Base-by-base conservation (phyloP, 2,329 filamentous ascomycete genomes). In the Penicillium expansum region DNA sequence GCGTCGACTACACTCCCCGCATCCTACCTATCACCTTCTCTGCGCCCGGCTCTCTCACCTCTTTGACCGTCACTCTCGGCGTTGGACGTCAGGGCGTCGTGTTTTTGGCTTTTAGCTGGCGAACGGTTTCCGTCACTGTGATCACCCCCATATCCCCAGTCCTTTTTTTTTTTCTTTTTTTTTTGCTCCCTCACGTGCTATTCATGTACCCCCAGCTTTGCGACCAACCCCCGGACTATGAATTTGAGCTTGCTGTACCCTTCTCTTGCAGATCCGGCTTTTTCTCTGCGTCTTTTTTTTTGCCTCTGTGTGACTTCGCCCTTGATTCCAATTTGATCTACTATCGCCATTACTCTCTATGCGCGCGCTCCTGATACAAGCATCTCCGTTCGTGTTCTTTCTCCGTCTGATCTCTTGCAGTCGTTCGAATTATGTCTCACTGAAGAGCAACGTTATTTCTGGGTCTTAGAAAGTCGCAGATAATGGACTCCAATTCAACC, bases 81-180 rank as follows among this genome's bases (percentile, higher is more conserved):
- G 71, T 74, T 74, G 71, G 71, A 71, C 65, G 69, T 72, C 69
- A 69, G 67, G 71, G 70, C 70, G 68, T 71, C 69, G 64, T 68
- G 69, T 62, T 72, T 72, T 70, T 73, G 70, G 69, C 68, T 66
- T 37, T 38, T 38, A n/a, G 35, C 35, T 38, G 35, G 35, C n/a
- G 68, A 67, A 67, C 65, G 62, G 62, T 69, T 57, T 52, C 24
- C 47, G 51, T 59, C 54, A 38, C 16, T 24, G 14, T 30, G 24
- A 27, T 37, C 45, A 39, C 44, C 48, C 73, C 4, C 50, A 5
- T 63, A 79, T 81, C 45, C 35, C 55, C 62, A n/a, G n/a, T 58
- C 62, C 49, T 57, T 52, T 41, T 57, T 61, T 58, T 57, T 45
- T 29, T 58, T 62, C 49, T 57, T 52, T 41, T 57, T 61, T 58